Base-by-base conservation (phyloP, 148 eudicot genomes). In the Selenicereus undatus region DNA sequence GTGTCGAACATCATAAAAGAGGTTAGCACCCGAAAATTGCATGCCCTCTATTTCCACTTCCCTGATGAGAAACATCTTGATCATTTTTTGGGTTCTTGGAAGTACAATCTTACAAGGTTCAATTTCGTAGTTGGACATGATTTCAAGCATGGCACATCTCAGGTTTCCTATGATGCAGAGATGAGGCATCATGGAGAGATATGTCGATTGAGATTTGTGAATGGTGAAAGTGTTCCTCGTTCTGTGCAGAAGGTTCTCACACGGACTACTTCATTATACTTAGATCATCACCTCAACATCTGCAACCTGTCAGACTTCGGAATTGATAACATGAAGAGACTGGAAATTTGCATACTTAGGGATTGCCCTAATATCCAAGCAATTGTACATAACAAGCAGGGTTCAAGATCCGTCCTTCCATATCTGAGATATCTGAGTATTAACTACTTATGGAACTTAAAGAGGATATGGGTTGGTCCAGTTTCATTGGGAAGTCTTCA, bases 251-350 rank as follows among this genome's bases (percentile, higher is more conserved):
- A 80, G 29, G 81, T 83, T 56, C 81, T 83, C 51, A 58, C 42
- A 51, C 77, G 35, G 14, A 74, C 68, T 78, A 77, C 85, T 32
- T 78, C 84, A 17, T 83, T 86, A 17, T 80, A 80, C 71, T 77
- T 86, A n/a, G 88, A 86, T 62, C 88, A 86, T 69, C 85, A 83
- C 70, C 78, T 83, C 26, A 58, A 20, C 12, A 71, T 86, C 50
- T 29, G 64, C 51, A 32, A 32, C 24, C 72, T 86, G 1, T 83
- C 83, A 22, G 85, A 86, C 50, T 74, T 83, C 21, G 82, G 80
- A 76, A 75, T 75, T 70, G 32, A 32, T 32, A 48, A 14, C 64
- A 58, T 80, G 11, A 3, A 32, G 26, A 14, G 10, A 10, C 54
- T 84, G 66, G 82, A 71, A 60, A 70, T 81, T 32, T 82, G 80